Conservation (phyloP, 805 yeast species). For the Schwanniomyces vanrijiae region DNA sequence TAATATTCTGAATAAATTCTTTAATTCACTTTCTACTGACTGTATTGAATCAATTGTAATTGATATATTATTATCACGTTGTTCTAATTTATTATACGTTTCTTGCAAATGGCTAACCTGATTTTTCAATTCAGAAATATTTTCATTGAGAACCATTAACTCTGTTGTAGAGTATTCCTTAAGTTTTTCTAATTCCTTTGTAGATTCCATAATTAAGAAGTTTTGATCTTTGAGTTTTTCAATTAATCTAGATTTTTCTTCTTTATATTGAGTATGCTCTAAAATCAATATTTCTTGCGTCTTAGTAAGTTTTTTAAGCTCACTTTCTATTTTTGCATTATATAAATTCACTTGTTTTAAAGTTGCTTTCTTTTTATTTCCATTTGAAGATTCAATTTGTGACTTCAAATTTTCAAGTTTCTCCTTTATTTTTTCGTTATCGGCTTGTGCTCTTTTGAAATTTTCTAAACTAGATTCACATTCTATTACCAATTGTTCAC, state of each 20-base stretch:
- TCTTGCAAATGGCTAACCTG: slow-evolving; percentile 40
- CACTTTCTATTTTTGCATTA: slow-evolving; percentile 58
- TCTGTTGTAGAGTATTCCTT: slow-evolving; percentile 61
- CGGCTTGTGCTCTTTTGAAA: slow-evolving; percentile 37
- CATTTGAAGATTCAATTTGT: slow-evolving; percentile 28
- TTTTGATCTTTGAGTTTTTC: slow-evolving; percentile 62
- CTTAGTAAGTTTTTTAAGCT: slow-evolving; percentile 58
- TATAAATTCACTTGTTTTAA: slow-evolving; percentile 42
- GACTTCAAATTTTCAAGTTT: slow-evolving; percentile 29
- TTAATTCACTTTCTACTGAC: slow-evolving; percentile 36
- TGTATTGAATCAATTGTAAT: slow-evolving; percentile 60
- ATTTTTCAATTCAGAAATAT: slow-evolving; percentile 51
- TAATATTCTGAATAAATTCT: slow-evolving; percentile 47
- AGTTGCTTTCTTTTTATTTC: slow-evolving; percentile 29
- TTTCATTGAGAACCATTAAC: slow-evolving; percentile 51
- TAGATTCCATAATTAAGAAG: slow-evolving; percentile 54
- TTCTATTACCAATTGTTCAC: slow-evolving; percentile 58
- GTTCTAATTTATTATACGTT: slow-evolving; percentile 30
- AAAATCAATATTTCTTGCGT: slow-evolving; percentile 60
- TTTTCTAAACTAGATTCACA: slow-evolving; percentile 50
- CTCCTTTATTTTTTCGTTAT: slow-evolving; percentile 39
- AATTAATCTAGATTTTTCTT: slow-evolving; percentile 57
- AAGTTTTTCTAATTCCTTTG: slow-evolving; percentile 58
- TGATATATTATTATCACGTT: slow-evolving; percentile 48
- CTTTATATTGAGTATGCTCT: slow-evolving; percentile 65